Percentiles rank a stretch among this genome's conserved stretches.
Evolutionary conservation across 202 grass and related monocot genomes (phyloP).

Genomic region (Miscanthus sacchariflorus): DNA sequence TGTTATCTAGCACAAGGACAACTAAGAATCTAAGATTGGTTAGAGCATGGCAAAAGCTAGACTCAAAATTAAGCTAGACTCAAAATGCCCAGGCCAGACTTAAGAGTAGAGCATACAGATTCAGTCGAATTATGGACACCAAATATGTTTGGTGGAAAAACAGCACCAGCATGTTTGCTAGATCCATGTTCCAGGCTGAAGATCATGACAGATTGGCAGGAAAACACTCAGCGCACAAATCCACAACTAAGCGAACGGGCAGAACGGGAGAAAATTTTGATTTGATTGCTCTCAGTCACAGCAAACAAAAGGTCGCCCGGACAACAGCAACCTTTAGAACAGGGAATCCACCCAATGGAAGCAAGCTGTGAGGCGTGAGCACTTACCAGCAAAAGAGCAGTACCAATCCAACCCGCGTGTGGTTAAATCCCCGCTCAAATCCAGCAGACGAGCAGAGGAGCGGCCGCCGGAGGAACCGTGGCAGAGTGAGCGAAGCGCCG

Average conservation of each 20-base stretch:
- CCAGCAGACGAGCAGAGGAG: neutral
- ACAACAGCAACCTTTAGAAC: neutral
- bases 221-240: neutral
- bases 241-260: neutral
- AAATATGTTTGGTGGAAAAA: neutral
- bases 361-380: neutral
- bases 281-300: neutral
- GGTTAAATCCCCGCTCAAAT: neutral
- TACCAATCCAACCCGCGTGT: neutral
- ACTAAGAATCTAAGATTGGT: conserved; percentile 20
- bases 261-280: neutral
- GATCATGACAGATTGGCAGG: neutral
- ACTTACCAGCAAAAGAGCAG: neutral
- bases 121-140: neutral
- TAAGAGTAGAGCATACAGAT: neutral
- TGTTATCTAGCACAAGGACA: neutral
- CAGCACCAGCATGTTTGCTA: neutral
- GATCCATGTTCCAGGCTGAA: neutral
- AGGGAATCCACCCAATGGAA: neutral
- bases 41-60: neutral
- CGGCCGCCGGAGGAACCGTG: neutral
- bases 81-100: neutral
- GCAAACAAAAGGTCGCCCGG: neutral
- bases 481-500: too few relatives aligned
- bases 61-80: conserved; percentile 17